phyloP scores from a whole-genome alignment of 768 basidiomycete species.

The Fomitopsis pulvina region DNA sequence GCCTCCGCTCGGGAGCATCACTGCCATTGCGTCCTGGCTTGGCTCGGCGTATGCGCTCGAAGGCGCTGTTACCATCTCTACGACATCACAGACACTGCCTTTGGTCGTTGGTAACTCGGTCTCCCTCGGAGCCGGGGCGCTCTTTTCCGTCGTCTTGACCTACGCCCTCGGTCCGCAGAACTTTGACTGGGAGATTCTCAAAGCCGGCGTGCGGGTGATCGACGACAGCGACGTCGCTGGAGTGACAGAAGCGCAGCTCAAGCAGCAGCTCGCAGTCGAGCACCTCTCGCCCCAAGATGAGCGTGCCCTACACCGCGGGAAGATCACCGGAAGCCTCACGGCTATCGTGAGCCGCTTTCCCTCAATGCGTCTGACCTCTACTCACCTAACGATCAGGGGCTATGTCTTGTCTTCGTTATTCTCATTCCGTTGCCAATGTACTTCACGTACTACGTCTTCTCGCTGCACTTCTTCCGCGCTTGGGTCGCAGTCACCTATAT shows the following conservation, averaged over 20 bases:
- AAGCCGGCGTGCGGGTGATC: slow-evolving; percentile 68
- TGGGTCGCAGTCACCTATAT: slow-evolving; percentile 10
- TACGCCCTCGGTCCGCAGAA: slow-evolving; percentile 8
- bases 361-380: background rate
- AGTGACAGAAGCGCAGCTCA: slow-evolving; percentile 24
- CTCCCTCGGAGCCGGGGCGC: slow-evolving; percentile 3
- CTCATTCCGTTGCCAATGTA: slow-evolving; percentile 12
- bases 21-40: slow-evolving; percentile 9
- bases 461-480: slow-evolving; percentile 8
- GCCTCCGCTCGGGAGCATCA: slow-evolving; percentile 8
- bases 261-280: slow-evolving; percentile 3
- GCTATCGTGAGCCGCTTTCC: slow-evolving; percentile 7
- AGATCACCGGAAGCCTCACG: background rate
- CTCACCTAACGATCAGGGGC: background rate
- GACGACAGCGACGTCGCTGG: slow-evolving; percentile 66
- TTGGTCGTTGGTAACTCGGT: slow-evolving; percentile 10
- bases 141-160: slow-evolving; percentile 6
- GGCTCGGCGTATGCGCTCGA: slow-evolving; percentile 6
- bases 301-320: slow-evolving; percentile 1
- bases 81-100: background rate
- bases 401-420: slow-evolving; percentile 6
- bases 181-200: slow-evolving; percentile 55
- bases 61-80: background rate
- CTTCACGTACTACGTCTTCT: slow-evolving; percentile 11
- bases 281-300: background rate